Conservation (phyloP, 495 filamentous ascomycete species). For the Penicillium antarcticum region DNA sequence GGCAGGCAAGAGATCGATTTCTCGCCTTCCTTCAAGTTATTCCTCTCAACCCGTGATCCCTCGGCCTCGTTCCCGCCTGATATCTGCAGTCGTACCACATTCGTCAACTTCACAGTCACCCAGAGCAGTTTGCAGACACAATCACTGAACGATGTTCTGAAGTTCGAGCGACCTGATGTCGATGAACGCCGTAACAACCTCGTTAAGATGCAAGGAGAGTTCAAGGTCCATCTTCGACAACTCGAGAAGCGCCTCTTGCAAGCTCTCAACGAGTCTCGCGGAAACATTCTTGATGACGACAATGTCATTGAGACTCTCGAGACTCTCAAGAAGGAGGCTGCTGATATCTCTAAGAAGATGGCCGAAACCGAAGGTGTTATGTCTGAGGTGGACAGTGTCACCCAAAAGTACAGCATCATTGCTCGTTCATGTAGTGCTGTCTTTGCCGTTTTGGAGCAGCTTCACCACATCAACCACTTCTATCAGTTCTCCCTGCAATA, state of each 20-base stretch:
- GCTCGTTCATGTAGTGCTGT: conserved; percentile 93
- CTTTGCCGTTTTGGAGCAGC: conserved; percentile 93
- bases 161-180: conserved; percentile 96
- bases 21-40: conserved; percentile 94
- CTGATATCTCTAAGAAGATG: conserved; percentile 94
- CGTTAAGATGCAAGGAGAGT: conserved; percentile 97
- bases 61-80: conserved; percentile 97
- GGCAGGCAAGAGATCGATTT: conserved; percentile 99
- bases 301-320: conserved; percentile 97
- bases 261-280: conserved; percentile 93
- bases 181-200: conserved; percentile 93
- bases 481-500: conserved; percentile 99
- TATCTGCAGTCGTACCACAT: conserved; percentile 95
- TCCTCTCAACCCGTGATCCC: conserved; percentile 91
- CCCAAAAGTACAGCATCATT: conserved; percentile 86
- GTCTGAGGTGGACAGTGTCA: conserved; percentile 94
- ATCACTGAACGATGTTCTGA: conserved; percentile 93
- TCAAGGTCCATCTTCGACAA: conserved; percentile 92
- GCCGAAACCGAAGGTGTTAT: conserved; percentile 95
- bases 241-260: conserved; percentile 94
- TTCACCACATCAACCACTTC: conserved; percentile 98
- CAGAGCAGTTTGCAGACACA: conserved; percentile 98
- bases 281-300: conserved; percentile 98
- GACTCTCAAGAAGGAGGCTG: conserved; percentile 95
- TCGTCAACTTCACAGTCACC: conserved; percentile 99